phyloP scores from a whole-genome alignment of 1,284 basidiomycete species.

The Afroboletus lepidellus region DNA sequence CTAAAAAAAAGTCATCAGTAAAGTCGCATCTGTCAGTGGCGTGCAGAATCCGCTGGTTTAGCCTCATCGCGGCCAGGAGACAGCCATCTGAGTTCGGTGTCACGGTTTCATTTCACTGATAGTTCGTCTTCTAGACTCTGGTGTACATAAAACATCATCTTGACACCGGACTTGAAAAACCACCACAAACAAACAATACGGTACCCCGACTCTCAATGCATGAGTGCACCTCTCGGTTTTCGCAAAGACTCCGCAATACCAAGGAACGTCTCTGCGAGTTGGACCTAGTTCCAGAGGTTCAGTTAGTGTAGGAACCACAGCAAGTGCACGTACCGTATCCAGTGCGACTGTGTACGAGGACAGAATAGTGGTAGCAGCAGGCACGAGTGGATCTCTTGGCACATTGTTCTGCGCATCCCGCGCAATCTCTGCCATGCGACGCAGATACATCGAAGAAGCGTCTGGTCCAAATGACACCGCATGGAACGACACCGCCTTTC shows the following conservation, averaged over 20 bases:
- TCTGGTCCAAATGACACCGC: constrained; percentile 55
- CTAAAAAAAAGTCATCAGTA: too few relatives aligned
- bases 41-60: too few relatives aligned
- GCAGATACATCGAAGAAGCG: constrained; percentile 35
- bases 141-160: too few relatives aligned
- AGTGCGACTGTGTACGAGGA: constrained; percentile 55
- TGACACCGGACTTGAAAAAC: too few relatives aligned
- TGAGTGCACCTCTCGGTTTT: constrained; percentile 52
- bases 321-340: constrained; percentile 44
- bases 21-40: too few relatives aligned
- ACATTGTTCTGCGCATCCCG: constrained; percentile 47
- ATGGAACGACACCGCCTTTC: constrained; percentile 60
- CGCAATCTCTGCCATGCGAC: constrained; percentile 55
- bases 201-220: constrained; percentile 18
- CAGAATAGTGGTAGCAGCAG: constrained; percentile 36
- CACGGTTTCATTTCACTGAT: too few relatives aligned
- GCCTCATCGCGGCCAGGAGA: too few relatives aligned
- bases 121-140: too few relatives aligned
- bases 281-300: constrained; percentile 38
- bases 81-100: too few relatives aligned
- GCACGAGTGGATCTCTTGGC: constrained; percentile 44
- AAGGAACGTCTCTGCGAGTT: constrained; percentile 61
- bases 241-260: constrained; percentile 57
- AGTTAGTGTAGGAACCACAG: neutral
- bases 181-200: too few relatives aligned